phyloP scores from a whole-genome alignment of 2,329 filamentous ascomycete species.

The Penicillium olsonii region DNA sequence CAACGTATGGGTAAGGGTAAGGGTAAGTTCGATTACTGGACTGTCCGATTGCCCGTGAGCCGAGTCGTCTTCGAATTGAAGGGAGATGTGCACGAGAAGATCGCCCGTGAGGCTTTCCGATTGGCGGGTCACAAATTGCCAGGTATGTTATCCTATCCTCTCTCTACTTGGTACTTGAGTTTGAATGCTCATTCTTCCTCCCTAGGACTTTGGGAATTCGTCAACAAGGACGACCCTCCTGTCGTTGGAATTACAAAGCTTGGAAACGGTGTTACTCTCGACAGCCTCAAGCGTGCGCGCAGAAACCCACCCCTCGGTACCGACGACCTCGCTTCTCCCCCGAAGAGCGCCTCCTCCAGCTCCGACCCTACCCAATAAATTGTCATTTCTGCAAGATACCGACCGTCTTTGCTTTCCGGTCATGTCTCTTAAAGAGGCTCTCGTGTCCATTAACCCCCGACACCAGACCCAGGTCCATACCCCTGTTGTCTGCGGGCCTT shows the following conservation, averaged over 20 bases:
- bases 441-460: constrained; percentile 51
- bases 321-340: constrained; percentile 29
- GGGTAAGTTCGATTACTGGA: constrained; percentile 96
- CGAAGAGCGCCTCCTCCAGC: constrained; percentile 38
- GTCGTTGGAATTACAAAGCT: constrained; percentile 93
- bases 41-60: constrained; percentile 82
- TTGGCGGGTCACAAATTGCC: constrained; percentile 94
- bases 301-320: constrained; percentile 58
- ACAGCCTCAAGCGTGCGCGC: constrained; percentile 79
- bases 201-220: constrained; percentile 74
- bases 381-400: constrained; percentile 8
- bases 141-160: constrained; percentile 56
- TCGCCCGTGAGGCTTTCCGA: constrained; percentile 89
- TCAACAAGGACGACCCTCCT: constrained; percentile 85
- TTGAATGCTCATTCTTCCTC: constrained; percentile 20
- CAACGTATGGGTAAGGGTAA: constrained; percentile 99
- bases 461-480: constrained; percentile 56
- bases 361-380: constrained; percentile 39
- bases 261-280: constrained; percentile 74
- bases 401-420: constrained; percentile 11
- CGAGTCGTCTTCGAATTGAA: constrained; percentile 91
- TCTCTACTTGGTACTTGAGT: not conserved
- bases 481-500: constrained; percentile 53
- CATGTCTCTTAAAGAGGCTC: constrained; percentile 13
- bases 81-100: constrained; percentile 89